Evolutionary conservation across 2,329 filamentous ascomycete species (phyloP), one percentile per base, ranked within the genome.

Genomic region (Exophiala oligosperma): DNA sequence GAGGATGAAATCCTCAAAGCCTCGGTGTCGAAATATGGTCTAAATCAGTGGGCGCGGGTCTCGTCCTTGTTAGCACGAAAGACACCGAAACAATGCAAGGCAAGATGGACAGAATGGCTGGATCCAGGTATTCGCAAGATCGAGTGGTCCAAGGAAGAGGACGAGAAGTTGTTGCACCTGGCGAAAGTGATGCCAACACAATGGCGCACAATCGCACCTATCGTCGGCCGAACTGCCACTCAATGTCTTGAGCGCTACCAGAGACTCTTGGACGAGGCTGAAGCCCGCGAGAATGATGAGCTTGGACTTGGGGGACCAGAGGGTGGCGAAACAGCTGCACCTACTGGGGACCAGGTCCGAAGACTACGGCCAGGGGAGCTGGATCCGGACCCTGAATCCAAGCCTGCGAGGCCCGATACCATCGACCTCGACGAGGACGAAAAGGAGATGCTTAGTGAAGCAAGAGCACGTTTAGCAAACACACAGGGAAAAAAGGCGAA

Each of bases 401-500:
- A 97, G 74, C 94, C 94, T 55, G 94, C 94, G 37, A 84, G 92
- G 60, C 94, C 94, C 40, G 94, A 99, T 74, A 97, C 94, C 4
- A 94, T 99, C 72, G 94, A 99, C 75, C 86, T 99, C 69, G 94
- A 99, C 72, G 94, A 99, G 73, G 94, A 99, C 71, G 94, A 99
- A 76, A 97, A 99, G 79, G 94, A 99, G 76, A 99, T 99, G 94
- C 77, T 99, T 70, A 97, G 92, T 72, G 94, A 99, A 77, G 94
- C 94, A 66, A 90, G 94, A 71, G 94, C 94, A 56, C 91, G 94
- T 77, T 79, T 99, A 64, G 94, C 94, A 63, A 99, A 99, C 70
- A 97, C 94, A 9, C 94, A 97, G 76, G 94, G 94, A 72, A 99
- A 99, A 78, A 99, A 99, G 79, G 94, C 94, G 5, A 99, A 99